Base-by-base conservation (phyloP, 306 rosid genomes). In the Macrotyloma uniflorum region DNA sequence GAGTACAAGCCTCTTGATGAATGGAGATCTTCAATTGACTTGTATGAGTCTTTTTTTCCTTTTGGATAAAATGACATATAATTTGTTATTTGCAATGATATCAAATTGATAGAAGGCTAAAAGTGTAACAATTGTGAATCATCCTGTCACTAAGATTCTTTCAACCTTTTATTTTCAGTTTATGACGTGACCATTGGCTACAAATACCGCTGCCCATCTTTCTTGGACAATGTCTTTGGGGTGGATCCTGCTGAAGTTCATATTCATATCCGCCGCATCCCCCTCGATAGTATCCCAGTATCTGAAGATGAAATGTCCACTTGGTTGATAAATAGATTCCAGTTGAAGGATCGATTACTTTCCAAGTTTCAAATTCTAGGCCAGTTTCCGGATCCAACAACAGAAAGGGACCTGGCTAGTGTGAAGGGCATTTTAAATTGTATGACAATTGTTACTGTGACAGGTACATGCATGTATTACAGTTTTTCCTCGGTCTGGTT, bases 211-310 rank as follows among this genome's bases (percentile, higher is more conserved):
- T 88, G 90, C 76, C 97, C 97, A 8, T 84, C 97, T 71, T 92
- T 92, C 81, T 62, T 90, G 72, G 95, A 92, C 86, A 92, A 90
- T 62, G 95, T 88, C 32, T 83, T 78, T 46, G 95, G 93, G 30
- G 83, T 90, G 82, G 88, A 86, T 78, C 97, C 97, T 64, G 83
- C 95, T 9, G 97, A 90, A 83, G 97, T 92, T 77, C 97, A 92
- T 83, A 81, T 92, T 16, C 91, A 92, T 19, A 59, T 92, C 53
- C 32, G 57, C 58, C 85, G 88, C 50, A 6, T 87, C 67, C 54
- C 88, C 63, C 53, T 90, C 6, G 88, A 87, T 22, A 4, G 4
- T 20, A 84, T 92, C 82, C 97, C 91, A 0, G 55, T 72, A 70
- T 84, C 95, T 4, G 93, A 90, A 83, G 85, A 84, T 0, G 84